phyloP scores from a whole-genome alignment of 208 protist species.

The Trypanosoma avium region DNA sequence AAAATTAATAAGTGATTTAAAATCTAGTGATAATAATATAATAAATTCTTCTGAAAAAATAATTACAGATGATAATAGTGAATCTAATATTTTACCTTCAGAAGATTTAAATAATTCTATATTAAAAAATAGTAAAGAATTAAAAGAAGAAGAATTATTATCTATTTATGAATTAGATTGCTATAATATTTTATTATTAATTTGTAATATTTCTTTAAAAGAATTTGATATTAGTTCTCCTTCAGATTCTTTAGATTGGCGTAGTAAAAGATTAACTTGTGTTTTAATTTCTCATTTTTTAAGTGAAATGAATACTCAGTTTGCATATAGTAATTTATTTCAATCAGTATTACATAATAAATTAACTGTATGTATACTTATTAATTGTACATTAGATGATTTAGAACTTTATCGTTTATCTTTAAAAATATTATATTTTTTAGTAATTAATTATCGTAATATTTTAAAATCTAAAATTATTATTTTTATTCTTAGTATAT shows the following conservation, averaged over 20 bases:
- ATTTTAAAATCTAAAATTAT: slow-evolving; percentile 22
- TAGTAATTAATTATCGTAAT: background rate
- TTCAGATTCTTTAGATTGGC: slow-evolving; percentile 1
- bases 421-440: background rate
- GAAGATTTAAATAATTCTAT: no score
- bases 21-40: no score
- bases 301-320: background rate
- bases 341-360: slow-evolving; percentile 3
- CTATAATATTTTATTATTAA: background rate
- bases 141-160: background rate
- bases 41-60: no score
- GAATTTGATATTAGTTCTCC: background rate
- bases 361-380: slow-evolving; percentile 3
- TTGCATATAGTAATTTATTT: slow-evolving; percentile 8
- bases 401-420: background rate
- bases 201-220: background rate
- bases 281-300: slow-evolving; percentile 6
- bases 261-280: slow-evolving; percentile 3
- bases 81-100: no score
- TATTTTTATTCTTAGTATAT: slow-evolving; percentile 13
- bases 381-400: slow-evolving; percentile 10
- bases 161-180: background rate
- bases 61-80: no score
- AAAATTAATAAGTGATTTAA: no score
- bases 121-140: no score